Evolutionary conservation across 768 basidiomycete species (phyloP).

Genomic region (Myochromella boudieri): DNA sequence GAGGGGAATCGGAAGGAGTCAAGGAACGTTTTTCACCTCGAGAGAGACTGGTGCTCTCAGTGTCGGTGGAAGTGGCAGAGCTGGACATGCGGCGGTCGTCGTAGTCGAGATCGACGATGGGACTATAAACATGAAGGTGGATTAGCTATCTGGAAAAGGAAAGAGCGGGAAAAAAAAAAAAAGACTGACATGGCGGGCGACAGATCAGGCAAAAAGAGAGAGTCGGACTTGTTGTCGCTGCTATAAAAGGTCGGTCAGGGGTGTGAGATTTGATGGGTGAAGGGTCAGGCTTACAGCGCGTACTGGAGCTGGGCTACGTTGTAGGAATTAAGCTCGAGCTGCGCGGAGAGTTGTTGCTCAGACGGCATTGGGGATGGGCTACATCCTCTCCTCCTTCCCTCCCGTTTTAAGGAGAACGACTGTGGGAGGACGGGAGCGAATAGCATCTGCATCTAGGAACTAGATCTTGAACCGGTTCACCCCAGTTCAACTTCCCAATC

Average conservation of each 20-base stretch:
- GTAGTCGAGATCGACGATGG: slow-evolving; percentile 51
- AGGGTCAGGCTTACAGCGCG: slow-evolving; percentile 46
- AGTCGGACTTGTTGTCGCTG: slow-evolving; percentile 42
- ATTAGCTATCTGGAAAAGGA: slow-evolving; percentile 8
- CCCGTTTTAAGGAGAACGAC: slow-evolving; percentile 21
- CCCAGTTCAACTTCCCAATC: slow-evolving; percentile 1
- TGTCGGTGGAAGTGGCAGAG: slow-evolving; percentile 69
- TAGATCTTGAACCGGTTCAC: slow-evolving; percentile 7
- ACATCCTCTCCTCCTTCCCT: not conserved
- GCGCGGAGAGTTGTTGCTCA: slow-evolving; percentile 32
- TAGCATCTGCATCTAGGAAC: slow-evolving; percentile 24
- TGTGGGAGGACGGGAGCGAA: slow-evolving; percentile 16
- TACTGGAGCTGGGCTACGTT: slow-evolving; percentile 65
- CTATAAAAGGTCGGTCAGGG: slow-evolving; percentile 25
- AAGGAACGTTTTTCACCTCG: slow-evolving; percentile 59
- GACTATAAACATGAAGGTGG: slow-evolving; percentile 11
- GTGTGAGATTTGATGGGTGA: slow-evolving; percentile 24
- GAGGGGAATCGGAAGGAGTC: slow-evolving; percentile 56
- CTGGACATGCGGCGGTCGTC: slow-evolving; percentile 73
- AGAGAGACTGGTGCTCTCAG: slow-evolving; percentile 61
- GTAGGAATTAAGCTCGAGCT: slow-evolving; percentile 50
- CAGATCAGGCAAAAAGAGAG: slow-evolving; percentile 43
- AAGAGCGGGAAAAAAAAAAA: slow-evolving; percentile 35
- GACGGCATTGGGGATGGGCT: slow-evolving; percentile 52
- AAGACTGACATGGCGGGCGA: slow-evolving; percentile 45